A percentile compares a stretch with the other conserved stretches of the same genome.
Conservation (phyloP, 306 rosid genomes). For the Crotalaria pallida region DNA sequence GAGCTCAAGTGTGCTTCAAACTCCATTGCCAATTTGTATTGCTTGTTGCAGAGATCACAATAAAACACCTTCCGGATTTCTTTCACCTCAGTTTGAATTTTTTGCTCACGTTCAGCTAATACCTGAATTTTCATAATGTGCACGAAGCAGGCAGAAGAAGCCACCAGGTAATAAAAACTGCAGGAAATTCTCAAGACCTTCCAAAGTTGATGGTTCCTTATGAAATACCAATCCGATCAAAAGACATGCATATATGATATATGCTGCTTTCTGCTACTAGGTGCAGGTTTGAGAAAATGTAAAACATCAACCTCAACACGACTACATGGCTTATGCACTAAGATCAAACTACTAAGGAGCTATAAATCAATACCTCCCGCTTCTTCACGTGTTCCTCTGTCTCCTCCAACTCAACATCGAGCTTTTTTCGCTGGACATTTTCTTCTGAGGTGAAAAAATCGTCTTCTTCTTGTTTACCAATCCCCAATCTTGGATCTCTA, state of each 20-base stretch:
- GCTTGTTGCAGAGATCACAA: constrained; percentile 98
- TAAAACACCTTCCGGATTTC: constrained; percentile 91
- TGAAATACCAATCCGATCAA: constrained; percentile 84
- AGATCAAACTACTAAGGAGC: constrained; percentile 20
- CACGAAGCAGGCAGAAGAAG: constrained; percentile 99
- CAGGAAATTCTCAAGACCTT: constrained; percentile 99
- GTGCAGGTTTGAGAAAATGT: constrained; percentile 78
- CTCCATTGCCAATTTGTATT: constrained; percentile 93
- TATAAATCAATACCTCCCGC: constrained; percentile 78
- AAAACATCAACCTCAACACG: constrained; percentile 72
- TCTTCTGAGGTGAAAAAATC: constrained; percentile 96
- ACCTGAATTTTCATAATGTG: constrained; percentile 99
- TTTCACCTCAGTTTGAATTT: constrained; percentile 90
- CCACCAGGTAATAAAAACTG: constrained; percentile 99
- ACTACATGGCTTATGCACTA: constrained; percentile 36
- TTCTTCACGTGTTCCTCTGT: constrained; percentile 77
- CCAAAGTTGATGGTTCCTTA: constrained; percentile 93
- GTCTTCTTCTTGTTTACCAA: constrained; percentile 95
- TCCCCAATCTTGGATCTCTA: constrained; percentile 86
- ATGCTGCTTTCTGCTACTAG: constrained; percentile 95
- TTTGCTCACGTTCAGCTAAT: constrained; percentile 96
- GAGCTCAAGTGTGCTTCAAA: constrained; percentile 94
- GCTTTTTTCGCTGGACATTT: constrained; percentile 83
- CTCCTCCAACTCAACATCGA: constrained; percentile 86
- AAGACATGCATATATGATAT: constrained; percentile 88